phyloP scores from a whole-genome alignment of 1,284 basidiomycete species.

The Boletus sp. region DNA sequence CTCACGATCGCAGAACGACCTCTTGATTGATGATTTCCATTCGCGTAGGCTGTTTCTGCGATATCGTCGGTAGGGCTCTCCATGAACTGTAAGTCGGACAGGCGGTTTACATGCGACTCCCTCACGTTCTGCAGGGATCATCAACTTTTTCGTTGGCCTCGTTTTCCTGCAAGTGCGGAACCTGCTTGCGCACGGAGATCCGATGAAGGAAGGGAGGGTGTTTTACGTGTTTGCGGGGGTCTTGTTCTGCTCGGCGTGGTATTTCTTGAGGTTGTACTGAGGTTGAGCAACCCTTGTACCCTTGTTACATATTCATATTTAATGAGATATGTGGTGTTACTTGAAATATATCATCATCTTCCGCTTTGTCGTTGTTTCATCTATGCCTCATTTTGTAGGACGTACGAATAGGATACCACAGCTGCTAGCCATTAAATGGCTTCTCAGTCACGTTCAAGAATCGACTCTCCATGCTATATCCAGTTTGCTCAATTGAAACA shows the following conservation, averaged over 20 bases:
- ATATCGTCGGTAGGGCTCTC: constrained; percentile 84
- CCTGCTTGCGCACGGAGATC: constrained; percentile 64
- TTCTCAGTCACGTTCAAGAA: no score
- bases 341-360: no score
- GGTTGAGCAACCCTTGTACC: constrained; percentile 24
- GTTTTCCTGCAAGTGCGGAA: constrained; percentile 84
- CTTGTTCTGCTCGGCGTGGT: constrained; percentile 44
- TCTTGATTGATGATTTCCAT: constrained; percentile 1
- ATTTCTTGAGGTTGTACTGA: constrained; percentile 47
- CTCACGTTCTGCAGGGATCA: constrained; percentile 59
- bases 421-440: no score
- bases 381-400: no score
- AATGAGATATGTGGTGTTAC: constrained; percentile 28
- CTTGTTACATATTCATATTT: no score
- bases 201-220: constrained; percentile 73
- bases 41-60: constrained; percentile 74
- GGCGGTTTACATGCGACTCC: background rate
- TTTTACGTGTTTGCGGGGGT: constrained; percentile 78
- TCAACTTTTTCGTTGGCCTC: constrained; percentile 83
- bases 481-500: no score
- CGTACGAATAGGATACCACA: no score
- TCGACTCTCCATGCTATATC: no score
- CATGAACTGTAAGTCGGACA: constrained; percentile 67
- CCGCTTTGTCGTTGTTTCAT: no score
- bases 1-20: background rate